phyloP scores from a whole-genome alignment of 768 basidiomycete species.

The Dentipellis sp. region DNA sequence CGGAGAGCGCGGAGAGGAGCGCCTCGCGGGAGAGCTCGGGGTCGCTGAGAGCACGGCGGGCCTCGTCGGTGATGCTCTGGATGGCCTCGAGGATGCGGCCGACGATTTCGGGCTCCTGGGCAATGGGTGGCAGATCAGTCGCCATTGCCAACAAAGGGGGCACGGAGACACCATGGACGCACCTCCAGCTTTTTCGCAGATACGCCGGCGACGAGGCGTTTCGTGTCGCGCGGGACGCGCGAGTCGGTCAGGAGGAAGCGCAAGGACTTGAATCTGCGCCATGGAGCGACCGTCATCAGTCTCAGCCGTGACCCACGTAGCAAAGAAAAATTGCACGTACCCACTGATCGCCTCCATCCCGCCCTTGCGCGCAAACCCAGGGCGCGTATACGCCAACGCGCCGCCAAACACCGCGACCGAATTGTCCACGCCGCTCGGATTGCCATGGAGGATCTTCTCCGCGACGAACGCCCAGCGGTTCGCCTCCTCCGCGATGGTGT shows the following conservation, averaged over 20 bases:
- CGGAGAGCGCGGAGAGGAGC: slow-evolving; percentile 60
- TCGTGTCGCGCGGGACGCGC: slow-evolving; percentile 88
- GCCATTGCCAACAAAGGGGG: neutral
- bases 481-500: slow-evolving; percentile 61
- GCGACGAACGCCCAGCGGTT: slow-evolving; percentile 92
- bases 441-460: slow-evolving; percentile 96
- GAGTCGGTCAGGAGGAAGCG: slow-evolving; percentile 90
- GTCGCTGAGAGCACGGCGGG: slow-evolving; percentile 64
- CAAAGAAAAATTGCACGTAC: slow-evolving; percentile 28
- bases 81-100: slow-evolving; percentile 71
- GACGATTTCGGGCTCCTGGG: slow-evolving; percentile 79
- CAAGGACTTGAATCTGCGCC: slow-evolving; percentile 76
- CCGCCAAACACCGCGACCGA: slow-evolving; percentile 90
- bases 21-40: slow-evolving; percentile 57
- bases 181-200: slow-evolving; percentile 58
- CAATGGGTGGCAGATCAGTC: neutral
- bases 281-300: neutral
- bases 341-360: slow-evolving; percentile 84
- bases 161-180: slow-evolving; percentile 14
- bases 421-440: slow-evolving; percentile 96
- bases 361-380: slow-evolving; percentile 67
- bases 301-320: neutral
- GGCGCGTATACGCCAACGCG: slow-evolving; percentile 80
- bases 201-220: slow-evolving; percentile 88
- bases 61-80: slow-evolving; percentile 79